Base-by-base conservation (phyloP, 176 grass and related monocot genomes). In the Musa acuminata region DNA sequence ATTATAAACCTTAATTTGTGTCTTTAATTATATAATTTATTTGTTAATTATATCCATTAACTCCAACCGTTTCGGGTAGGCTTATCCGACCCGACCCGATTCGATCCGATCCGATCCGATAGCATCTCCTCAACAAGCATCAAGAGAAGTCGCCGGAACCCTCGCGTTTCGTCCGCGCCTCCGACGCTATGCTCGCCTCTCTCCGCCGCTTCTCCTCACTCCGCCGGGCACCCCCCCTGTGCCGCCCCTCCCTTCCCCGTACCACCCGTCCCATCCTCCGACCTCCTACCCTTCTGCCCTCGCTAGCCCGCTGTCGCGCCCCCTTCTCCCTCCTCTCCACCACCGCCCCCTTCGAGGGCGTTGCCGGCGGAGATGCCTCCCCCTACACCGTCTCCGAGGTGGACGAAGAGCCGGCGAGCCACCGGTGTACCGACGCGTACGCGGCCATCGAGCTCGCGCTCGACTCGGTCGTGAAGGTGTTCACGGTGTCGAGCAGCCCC, bases 391-490 rank as follows among this genome's bases (percentile, higher is more conserved):
- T 66, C 13, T 81, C 65, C 9, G 75, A 67, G 55, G 85, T 43
- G 13, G 80, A 79, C 19, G 74, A 1, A 62, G 82, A 74, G 24
- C 62, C 53, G 59, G 62, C 9, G 79, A 53, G 71, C 52, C 82
- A 58, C 65, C 79, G 74, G 55, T 84, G 83, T 53, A 98, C 90
- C 21, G 95, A 94, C 66, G 95, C 90, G 14, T 94, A 89, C 54
- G 83, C 79, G 50, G 90, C 95, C 13, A 87, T 98, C 52, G 90
- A 98, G 80, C 84, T 98, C 58, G 95, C 90, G 13, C 86, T 98
- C 59, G 90, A 94, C 69, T 98, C 95, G 7, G 95, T 98, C 20
- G 95, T 98, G 69, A 94, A 98, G 90, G 82, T 98, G n/a, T 98
- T 98, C 78, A 91, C 88, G 55, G 95, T 98, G 51, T 98, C 95